Percentiles rank a stretch among this genome's conserved stretches.
These are phyloP conservation scores for Arthroderma sp. DNA, from an alignment of 2,329 filamentous ascomycete genomes.

Conservation along the genomic window DNA sequence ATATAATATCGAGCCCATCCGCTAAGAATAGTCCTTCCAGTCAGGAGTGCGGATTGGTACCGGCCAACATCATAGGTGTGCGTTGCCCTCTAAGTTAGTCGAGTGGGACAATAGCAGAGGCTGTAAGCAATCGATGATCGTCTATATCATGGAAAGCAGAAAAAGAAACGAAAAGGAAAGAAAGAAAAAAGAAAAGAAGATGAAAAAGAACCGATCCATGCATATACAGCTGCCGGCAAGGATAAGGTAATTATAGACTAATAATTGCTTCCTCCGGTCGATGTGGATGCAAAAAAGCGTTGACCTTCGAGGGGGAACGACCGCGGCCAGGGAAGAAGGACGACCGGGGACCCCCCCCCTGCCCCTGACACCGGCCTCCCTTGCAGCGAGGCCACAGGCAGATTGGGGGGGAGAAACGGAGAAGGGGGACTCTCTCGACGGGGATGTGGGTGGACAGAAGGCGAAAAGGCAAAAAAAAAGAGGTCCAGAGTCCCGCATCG, in stretches of 20 bases:
- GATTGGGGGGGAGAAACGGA: not conserved
- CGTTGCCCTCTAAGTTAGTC: not conserved
- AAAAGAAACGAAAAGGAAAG: not conserved
- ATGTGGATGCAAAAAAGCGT: not conserved
- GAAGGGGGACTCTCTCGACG: not conserved
- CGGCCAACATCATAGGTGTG: not conserved
- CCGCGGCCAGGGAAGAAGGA: not conserved
- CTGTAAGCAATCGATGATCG: not conserved
- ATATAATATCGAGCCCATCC: not conserved
- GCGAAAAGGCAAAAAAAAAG: not conserved
- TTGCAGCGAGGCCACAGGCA: conserved; percentile 2
- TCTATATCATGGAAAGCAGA: not conserved
- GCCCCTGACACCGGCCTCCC: not conserved
- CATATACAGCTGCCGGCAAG: not conserved
- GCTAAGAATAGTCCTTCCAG: not conserved
- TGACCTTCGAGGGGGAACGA: not conserved
- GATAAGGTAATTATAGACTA: not conserved
- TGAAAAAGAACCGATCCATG: not conserved
- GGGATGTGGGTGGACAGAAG: not conserved
- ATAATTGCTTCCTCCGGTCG: not conserved
- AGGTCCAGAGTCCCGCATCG: not conserved
- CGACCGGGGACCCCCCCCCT: not conserved
- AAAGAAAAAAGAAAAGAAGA: not conserved
- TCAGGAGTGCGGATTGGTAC: not conserved
- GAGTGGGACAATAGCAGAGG: conserved; percentile 1